Evolutionary conservation across 805 yeast genomes (phyloP), one percentile per base, ranked within the genome.

Genomic region (Maudiozyma pseudohumilis): DNA sequence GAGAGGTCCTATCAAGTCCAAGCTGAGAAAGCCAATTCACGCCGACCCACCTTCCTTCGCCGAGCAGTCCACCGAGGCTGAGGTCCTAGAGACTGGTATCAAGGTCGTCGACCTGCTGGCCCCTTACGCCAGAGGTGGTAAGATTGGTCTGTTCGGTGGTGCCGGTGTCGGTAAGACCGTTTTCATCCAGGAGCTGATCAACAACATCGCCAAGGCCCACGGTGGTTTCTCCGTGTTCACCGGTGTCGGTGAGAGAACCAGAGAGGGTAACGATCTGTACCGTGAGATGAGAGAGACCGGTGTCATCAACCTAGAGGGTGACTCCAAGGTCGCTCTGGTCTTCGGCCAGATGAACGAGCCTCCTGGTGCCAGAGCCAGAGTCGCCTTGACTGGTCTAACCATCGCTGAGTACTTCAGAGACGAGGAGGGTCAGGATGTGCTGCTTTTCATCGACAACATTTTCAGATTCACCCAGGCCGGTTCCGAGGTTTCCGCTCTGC

Each of bases 111-210:
- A 89, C 69, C 77, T 89, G 65, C 79, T 89, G 56, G 98, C 98
- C 58, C 98, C 98, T 59, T 89, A 89, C 77, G 97, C 98, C 66
- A 87, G 96, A 85, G 98, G 98, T 85, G 98, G 98, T 85, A 89
- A 89, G 81, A 89, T 89, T 86, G 98, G 98, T 81, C 80, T 89
- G 65, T 89, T 89, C 83, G 98, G 98, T 77, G 98, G 98, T 89
- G 98, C 98, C 70, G 98, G 98, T 89, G 98, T 89, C 84, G 98
- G 98, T 75, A 89, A 89, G 74, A 89, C 98, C 70, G 98, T 89
- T 50, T 89, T 89, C 75, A 89, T 89, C 74, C 98, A 89, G 78
- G 98, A 89, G 76, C 80, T 89, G 75, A 89, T 89, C 71, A 89
- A 92, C 88, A 89, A 89, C 80, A 92, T 89, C 65, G 98, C 98